Conservation (phyloP, 2,329 filamentous ascomycete genomes). For the Penicillium polonicum region DNA sequence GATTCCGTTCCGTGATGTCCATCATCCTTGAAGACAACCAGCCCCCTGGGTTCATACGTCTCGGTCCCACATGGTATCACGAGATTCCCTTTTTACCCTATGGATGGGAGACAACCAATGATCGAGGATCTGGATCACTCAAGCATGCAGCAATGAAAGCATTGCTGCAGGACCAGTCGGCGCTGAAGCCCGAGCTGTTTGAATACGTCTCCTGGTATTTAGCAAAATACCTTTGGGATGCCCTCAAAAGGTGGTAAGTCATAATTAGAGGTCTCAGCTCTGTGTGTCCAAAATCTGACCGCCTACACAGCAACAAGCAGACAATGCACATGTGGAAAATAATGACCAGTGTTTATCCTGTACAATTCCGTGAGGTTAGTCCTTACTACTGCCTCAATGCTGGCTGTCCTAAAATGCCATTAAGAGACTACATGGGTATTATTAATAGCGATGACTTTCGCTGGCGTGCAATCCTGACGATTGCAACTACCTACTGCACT, state of each 20-base stretch:
- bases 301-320: conserved; percentile 31
- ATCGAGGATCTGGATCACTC: conserved; percentile 33
- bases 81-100: conserved; percentile 38
- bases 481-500: conserved; percentile 33
- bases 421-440: conserved; percentile 38
- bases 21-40: conserved; percentile 11
- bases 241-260: conserved; percentile 36
- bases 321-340: conserved; percentile 48
- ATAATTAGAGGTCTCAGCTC: neutral
- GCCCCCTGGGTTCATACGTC: conserved; percentile 10
- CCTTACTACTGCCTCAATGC: conserved; percentile 35
- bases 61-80: conserved; percentile 39
- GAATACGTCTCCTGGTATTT: conserved; percentile 40
- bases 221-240: conserved; percentile 42
- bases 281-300: neutral
- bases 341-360: conserved; percentile 39
- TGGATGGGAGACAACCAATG: conserved; percentile 27
- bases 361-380: conserved; percentile 31
- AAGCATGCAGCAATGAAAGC: conserved; percentile 37
- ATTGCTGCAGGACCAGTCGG: conserved; percentile 38
- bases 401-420: conserved; percentile 27
- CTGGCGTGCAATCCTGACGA: conserved; percentile 39
- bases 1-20: conserved; percentile 4
- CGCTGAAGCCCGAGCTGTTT: conserved; percentile 37
- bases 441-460: conserved; percentile 30